Evolutionary conservation across 2,329 filamentous ascomycete species (phyloP), one percentile per base, ranked within the genome.

Genomic region (Stagonosporopsis cucurbitacearum): DNA sequence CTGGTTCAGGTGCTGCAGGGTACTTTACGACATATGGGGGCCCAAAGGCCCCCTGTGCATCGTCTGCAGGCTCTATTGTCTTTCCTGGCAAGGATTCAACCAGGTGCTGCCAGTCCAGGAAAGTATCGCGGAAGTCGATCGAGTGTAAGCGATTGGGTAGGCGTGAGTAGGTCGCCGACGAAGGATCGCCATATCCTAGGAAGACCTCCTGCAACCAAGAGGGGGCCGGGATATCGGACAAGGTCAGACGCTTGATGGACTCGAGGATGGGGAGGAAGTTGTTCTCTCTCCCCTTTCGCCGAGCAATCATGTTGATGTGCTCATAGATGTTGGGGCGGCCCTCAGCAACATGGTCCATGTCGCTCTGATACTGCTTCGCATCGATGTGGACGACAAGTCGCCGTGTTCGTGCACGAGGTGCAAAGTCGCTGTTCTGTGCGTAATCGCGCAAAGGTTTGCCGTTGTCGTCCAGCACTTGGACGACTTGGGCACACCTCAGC

Each of bases 151-250:
- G 85, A 72, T 92, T 95, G 1, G 90, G 79, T 15, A 99, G 79
- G 46, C 92, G 88, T 60, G 90, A 92, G 78, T 96, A 96, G 20
- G 87, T 90, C 30, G 95, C 95, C 55, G 90, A 88, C 26, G 91
- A 85, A 54, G 95, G 94, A 75, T 99, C 93, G 42, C 95, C 95
- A 73, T 96, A 98, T 3, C 95, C 95, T n/a, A 99, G 80, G 75
- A 98, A 99, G 9, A 98, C 94, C 64, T 98, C 95, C 68, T 96
- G 92, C 39, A 99, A 82, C 95, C 95, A 99, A 2, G 88, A 85
- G 13, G 95, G 92, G 50, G 98, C 82, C 6, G 91, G 90, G 19
- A 94, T 88, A 65, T 96, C 91, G 0, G 92, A 92, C 30, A 96
- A 81, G 2, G 92, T 89, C 26, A 99, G 83, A 61, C 86, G 90